These are phyloP conservation scores for Thecaphora thlaspeos DNA, from an alignment of 1,284 basidiomycete genomes.

Conservation along the genomic window DNA sequence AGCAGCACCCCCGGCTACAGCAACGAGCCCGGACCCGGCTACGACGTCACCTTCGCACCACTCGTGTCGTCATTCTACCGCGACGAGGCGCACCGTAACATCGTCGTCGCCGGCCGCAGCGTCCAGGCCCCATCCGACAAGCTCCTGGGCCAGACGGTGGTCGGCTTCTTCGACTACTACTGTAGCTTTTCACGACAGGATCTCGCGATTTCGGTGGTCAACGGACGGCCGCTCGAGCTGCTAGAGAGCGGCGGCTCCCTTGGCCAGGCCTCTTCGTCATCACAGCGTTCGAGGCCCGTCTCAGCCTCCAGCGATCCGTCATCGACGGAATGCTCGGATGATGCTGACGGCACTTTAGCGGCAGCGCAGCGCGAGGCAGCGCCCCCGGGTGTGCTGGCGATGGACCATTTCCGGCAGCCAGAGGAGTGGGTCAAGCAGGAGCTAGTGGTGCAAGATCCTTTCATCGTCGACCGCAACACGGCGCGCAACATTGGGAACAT, in stretches of 20 bases:
- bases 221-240: slow-evolving; percentile 13
- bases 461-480: slow-evolving; percentile 57
- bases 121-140: slow-evolving; percentile 2
- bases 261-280: too few relatives aligned
- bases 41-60: slow-evolving; percentile 23
- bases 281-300: background rate
- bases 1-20: background rate
- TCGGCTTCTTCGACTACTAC: slow-evolving; percentile 21
- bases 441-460: slow-evolving; percentile 58
- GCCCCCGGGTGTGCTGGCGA: slow-evolving; percentile 1
- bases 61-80: background rate
- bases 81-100: background rate
- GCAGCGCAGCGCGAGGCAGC: background rate
- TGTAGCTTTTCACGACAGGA: slow-evolving; percentile 6
- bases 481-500: slow-evolving; percentile 43
- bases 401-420: slow-evolving; percentile 33
- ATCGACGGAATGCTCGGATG: slow-evolving; percentile 15
- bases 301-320: slow-evolving; percentile 4
- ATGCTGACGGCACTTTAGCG: background rate
- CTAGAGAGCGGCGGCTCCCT: background rate
- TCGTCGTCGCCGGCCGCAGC: background rate
- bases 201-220: slow-evolving; percentile 19
- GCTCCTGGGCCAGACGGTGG: slow-evolving; percentile 20
- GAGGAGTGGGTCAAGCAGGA: slow-evolving; percentile 44
- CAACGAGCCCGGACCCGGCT: slow-evolving; percentile 9